Conservation (phyloP, 1,139 yeast genomes). For the Blastobotrys petasosporus region DNA sequence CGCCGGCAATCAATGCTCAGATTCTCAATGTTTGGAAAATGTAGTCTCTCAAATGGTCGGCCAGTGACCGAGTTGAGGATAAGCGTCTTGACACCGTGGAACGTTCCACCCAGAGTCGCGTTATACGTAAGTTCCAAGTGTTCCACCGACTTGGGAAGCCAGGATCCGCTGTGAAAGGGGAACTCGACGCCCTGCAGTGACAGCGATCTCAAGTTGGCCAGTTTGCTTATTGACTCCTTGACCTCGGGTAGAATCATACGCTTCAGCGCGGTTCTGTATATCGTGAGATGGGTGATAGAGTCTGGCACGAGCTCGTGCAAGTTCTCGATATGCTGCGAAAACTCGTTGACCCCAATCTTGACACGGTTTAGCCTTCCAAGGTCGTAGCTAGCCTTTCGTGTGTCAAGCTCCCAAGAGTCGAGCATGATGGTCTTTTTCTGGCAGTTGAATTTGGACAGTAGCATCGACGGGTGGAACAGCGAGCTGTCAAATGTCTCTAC, state of each 20-base stretch:
- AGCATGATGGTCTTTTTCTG: background rate
- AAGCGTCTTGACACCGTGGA: slow-evolving; percentile 7
- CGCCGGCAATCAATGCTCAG: slow-evolving; percentile 5
- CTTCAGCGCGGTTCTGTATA: slow-evolving; percentile 4
- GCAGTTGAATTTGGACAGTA: slow-evolving; percentile 2
- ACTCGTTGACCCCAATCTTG: slow-evolving; percentile 6
- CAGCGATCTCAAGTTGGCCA: slow-evolving; percentile 1
- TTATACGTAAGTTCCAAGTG: slow-evolving; percentile 5
- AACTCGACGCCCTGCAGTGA: slow-evolving; percentile 9
- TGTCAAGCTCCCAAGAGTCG: slow-evolving; percentile 2
- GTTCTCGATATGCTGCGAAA: background rate
- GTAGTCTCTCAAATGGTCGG: slow-evolving; percentile 6
- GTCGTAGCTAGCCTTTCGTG: background rate
- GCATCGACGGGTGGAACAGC: background rate
- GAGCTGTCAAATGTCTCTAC: slow-evolving; percentile 4
- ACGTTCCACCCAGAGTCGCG: slow-evolving; percentile 1
- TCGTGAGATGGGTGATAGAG: background rate
- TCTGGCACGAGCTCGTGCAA: slow-evolving; percentile 4
- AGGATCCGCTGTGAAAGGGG: slow-evolving; percentile 3
- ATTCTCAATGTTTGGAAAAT: slow-evolving; percentile 5
- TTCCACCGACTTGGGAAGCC: slow-evolving; percentile 7
- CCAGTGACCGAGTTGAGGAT: slow-evolving; percentile 4
- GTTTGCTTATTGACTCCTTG: slow-evolving; percentile 1
- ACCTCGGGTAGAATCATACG: slow-evolving; percentile 3
- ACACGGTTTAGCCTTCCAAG: background rate